A percentile compares a stretch with the other conserved stretches of the same genome.
Conservation (phyloP, 2,329 filamentous ascomycete species). For the Xylariales sp. region DNA sequence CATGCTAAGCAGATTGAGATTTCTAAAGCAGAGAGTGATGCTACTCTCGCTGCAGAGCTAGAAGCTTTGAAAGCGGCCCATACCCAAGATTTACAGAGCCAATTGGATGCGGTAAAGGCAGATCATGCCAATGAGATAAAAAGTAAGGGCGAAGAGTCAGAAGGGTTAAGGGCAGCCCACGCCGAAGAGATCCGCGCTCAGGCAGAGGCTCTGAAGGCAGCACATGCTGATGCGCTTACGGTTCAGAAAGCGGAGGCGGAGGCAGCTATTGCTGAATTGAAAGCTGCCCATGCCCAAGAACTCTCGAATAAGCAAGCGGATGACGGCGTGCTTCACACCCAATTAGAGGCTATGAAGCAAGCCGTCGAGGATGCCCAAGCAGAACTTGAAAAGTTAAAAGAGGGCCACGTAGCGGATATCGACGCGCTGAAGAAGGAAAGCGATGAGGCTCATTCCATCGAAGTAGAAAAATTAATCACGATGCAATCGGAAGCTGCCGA, state of each 20-base stretch:
- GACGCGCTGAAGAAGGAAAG: constrained; percentile 56
- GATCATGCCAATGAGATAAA: constrained; percentile 51
- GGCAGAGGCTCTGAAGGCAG: constrained; percentile 50
- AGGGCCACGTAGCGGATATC: constrained; percentile 52
- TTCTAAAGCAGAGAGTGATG: constrained; percentile 57
- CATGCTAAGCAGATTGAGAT: constrained; percentile 63
- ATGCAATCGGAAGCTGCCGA: constrained; percentile 60
- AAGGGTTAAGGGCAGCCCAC: constrained; percentile 41
- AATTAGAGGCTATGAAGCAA: constrained; percentile 48
- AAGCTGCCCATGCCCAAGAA: constrained; percentile 44
- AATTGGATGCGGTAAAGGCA: constrained; percentile 54
- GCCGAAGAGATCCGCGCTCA: constrained; percentile 47
- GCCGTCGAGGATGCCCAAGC: constrained; percentile 46
- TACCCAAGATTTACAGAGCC: constrained; percentile 54
- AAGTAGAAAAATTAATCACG: constrained; percentile 59
- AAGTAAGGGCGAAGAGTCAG: constrained; percentile 51
- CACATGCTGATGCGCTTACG: constrained; percentile 50
- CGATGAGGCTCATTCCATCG: constrained; percentile 55
- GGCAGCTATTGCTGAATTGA: constrained; percentile 45
- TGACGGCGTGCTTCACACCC: constrained; percentile 40
- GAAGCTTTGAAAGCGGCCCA: constrained; percentile 56
- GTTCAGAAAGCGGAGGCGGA: constrained; percentile 37
- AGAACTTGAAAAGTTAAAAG: constrained; percentile 52
- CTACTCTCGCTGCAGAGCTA: constrained; percentile 55
- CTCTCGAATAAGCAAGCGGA: constrained; percentile 44